phyloP scores from a whole-genome alignment of 2,329 filamentous ascomycete species.

The Epichloe sibirici region DNA sequence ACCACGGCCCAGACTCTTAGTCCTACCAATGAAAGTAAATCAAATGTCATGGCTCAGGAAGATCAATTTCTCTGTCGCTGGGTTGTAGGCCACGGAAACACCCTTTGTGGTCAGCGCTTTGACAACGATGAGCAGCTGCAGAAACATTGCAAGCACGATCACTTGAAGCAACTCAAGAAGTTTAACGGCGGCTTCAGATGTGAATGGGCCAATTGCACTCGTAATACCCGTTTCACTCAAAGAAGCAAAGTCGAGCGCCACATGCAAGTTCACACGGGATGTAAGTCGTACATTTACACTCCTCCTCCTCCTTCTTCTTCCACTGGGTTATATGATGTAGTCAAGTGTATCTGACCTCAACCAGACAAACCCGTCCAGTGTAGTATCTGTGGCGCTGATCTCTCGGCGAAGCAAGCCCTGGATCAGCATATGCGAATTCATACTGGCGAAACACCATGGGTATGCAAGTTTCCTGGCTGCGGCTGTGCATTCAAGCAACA shows the following conservation, averaged over 20 bases:
- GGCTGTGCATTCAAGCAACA: conserved; percentile 52
- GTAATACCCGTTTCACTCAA: conserved; percentile 42
- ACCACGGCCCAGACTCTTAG: background rate
- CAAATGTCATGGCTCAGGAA: conserved; percentile 10
- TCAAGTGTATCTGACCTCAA: background rate
- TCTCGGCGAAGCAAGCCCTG: conserved; percentile 56
- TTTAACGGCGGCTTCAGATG: conserved; percentile 37
- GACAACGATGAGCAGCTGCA: conserved; percentile 38
- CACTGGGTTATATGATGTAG: background rate
- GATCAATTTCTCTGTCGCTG: conserved; percentile 23
- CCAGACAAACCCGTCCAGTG: conserved; percentile 49
- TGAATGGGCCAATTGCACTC: conserved; percentile 43
- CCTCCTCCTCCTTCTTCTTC: background rate
- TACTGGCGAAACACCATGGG: conserved; percentile 51
- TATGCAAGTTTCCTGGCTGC: conserved; percentile 39
- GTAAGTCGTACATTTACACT: conserved; percentile 27
- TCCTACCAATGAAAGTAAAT: conserved; percentile 4
- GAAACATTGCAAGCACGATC: conserved; percentile 38
- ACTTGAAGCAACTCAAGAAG: conserved; percentile 35
- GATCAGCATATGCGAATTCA: conserved; percentile 57
- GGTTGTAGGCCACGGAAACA: conserved; percentile 12
- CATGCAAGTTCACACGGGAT: conserved; percentile 52
- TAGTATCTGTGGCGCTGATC: conserved; percentile 39
- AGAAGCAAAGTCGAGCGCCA: conserved; percentile 53
- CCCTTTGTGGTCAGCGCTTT: conserved; percentile 25